Percentiles rank a stretch among this genome's conserved stretches.
phyloP scores from a whole-genome alignment of 208 protist species.

The Naegleria lovaniensis region DNA sequence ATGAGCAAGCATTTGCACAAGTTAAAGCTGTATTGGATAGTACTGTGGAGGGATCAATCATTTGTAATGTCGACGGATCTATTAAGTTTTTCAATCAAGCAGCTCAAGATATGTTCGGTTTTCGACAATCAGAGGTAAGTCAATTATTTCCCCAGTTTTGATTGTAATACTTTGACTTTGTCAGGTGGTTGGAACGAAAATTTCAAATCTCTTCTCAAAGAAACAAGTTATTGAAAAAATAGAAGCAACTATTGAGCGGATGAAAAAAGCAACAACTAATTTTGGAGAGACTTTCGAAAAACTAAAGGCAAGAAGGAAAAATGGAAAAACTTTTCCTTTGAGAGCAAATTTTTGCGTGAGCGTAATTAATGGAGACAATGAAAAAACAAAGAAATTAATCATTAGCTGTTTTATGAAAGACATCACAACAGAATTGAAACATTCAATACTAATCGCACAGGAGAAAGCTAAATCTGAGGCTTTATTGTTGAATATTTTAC shows the following conservation, averaged over 20 bases:
- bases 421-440: neutral
- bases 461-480: neutral
- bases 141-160: too few relatives aligned
- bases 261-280: neutral
- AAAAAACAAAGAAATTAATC: neutral
- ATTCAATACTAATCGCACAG: neutral
- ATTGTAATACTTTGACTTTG: too few relatives aligned
- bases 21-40: neutral
- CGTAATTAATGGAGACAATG: neutral
- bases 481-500: constrained; percentile 13
- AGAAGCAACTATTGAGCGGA: neutral
- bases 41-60: neutral
- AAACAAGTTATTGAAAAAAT: neutral
- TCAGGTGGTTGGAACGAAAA: neutral
- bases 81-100: neutral
- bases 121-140: neutral
- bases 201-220: neutral
- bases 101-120: neutral
- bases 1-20: neutral
- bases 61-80: neutral
- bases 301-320: neutral
- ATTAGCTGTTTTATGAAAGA: neutral
- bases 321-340: neutral
- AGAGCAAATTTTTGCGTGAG: neutral
- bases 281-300: neutral